Evolutionary conservation across 345 rosid species (phyloP).

Genomic region (Gossypium bickii): DNA sequence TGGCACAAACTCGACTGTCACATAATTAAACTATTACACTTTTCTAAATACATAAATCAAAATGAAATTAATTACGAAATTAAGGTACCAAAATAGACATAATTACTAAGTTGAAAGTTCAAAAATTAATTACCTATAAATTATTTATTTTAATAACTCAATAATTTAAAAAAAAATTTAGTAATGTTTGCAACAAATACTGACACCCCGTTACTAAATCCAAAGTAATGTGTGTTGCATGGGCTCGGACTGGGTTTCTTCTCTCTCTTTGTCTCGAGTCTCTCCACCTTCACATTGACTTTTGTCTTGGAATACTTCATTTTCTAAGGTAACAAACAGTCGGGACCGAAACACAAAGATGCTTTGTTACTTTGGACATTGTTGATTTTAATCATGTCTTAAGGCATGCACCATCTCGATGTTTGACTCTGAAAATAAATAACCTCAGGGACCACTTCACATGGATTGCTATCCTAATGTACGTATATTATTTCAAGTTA

Average conservation of each 20-base stretch:
- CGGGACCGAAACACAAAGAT: conserved; percentile 10
- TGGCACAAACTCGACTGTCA: too few species aligned
- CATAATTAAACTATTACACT: too few species aligned
- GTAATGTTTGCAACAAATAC: not conserved
- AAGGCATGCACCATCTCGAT: conserved; percentile 8
- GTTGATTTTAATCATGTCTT: not conserved
- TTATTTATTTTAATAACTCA: not conserved
- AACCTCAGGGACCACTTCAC: not conserved
- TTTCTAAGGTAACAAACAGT: not conserved
- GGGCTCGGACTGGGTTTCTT: not conserved
- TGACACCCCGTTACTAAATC: not conserved
- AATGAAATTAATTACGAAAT: too few species aligned
- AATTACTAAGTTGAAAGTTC: too few species aligned
- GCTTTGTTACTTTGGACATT: not conserved
- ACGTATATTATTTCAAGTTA: too few species aligned
- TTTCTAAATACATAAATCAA: too few species aligned
- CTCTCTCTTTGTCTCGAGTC: not conserved
- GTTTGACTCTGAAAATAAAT: not conserved
- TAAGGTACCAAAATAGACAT: too few species aligned
- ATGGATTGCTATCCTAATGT: not conserved
- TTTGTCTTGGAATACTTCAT: not conserved
- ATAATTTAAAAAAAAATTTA: not conserved
- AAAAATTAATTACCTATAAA: not conserved
- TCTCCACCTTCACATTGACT: conserved; percentile 4
- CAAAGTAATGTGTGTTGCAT: not conserved